Conservation (phyloP, 441 rosid genomes). For the Caryocar brasiliense region DNA sequence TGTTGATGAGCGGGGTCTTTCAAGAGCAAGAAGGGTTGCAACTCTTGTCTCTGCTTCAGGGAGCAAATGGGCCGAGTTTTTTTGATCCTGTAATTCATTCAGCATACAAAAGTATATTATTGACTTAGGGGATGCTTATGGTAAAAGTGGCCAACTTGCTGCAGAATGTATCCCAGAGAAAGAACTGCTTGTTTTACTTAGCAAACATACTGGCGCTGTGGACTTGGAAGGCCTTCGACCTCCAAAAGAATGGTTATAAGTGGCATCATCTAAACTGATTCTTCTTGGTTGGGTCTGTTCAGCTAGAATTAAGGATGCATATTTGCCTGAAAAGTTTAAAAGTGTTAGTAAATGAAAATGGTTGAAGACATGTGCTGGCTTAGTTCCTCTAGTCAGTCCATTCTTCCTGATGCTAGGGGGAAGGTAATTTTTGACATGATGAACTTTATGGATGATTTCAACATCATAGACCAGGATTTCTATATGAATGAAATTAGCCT, state of each 20-base stretch:
- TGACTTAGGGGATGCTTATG: not conserved
- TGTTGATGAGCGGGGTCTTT: not conserved
- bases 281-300: not conserved
- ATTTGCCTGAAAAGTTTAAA: not conserved
- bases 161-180: not conserved
- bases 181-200: not conserved
- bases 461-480: not conserved
- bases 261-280: not conserved
- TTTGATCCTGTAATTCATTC: not conserved
- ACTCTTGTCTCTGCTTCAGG: not conserved
- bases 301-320: not conserved
- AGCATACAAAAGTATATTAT: not conserved
- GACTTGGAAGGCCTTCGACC: not conserved
- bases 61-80: slow-evolving; percentile 3
- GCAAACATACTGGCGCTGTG: not conserved
- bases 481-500: not conserved
- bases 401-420: not conserved
- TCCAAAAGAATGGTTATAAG: not conserved
- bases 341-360: not conserved
- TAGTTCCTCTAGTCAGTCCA: not conserved
- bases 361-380: not conserved
- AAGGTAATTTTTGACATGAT: not conserved
- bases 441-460: not conserved
- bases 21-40: not conserved
- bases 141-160: not conserved